Conservation (phyloP, 1,139 yeast species). For the Diutina mesorugosa region DNA sequence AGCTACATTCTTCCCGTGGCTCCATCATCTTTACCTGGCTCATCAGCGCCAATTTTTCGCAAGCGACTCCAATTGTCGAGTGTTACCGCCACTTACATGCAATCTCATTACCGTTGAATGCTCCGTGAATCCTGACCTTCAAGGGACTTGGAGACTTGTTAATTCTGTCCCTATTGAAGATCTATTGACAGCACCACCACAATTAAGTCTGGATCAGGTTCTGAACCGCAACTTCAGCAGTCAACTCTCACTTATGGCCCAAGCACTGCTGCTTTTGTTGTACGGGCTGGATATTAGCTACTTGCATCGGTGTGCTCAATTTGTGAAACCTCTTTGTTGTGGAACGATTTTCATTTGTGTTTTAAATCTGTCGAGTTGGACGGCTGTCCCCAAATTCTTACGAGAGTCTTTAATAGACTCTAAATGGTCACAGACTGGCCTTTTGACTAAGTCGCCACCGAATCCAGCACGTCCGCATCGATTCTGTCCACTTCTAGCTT, state of each 20-base stretch:
- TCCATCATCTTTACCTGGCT: background rate
- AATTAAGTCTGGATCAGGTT: background rate
- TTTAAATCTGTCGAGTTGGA: background rate
- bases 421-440: background rate
- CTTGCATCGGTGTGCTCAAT: background rate
- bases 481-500: background rate
- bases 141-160: background rate
- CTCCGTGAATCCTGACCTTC: background rate
- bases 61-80: background rate
- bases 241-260: background rate
- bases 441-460: background rate
- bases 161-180: background rate
- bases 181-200: background rate
- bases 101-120: background rate
- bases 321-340: background rate
- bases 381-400: background rate
- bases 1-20: background rate
- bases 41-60: background rate
- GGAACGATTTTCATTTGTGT: background rate
- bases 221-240: background rate
- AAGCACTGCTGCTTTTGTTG: background rate
- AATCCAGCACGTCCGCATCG: background rate
- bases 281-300: background rate
- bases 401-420: background rate
- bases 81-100: background rate